A percentile compares a stretch with the other conserved stretches of the same genome.
phyloP scores from a whole-genome alignment of 1,284 basidiomycete species.

The Austroboletus niveus region DNA sequence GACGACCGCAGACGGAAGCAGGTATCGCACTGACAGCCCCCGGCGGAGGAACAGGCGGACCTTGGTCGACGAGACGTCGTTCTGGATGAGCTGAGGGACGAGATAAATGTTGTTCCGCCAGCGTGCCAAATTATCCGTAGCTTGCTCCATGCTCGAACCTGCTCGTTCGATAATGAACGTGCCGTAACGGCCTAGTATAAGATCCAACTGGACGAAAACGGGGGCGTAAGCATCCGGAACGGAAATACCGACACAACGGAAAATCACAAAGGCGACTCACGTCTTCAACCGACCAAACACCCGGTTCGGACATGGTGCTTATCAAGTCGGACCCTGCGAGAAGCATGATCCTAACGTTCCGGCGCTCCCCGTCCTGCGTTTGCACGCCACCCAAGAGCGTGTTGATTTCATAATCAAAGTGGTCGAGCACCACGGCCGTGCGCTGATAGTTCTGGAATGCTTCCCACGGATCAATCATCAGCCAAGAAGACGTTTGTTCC shows the following conservation, averaged over 20 bases:
- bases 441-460: constrained; percentile 92
- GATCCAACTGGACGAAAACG: constrained; percentile 78
- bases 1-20: constrained; percentile 89
- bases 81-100: constrained; percentile 95
- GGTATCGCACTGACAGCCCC: constrained; percentile 92
- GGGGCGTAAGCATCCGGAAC: constrained; percentile 15
- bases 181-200: constrained; percentile 93
- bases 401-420: constrained; percentile 94
- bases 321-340: constrained; percentile 97
- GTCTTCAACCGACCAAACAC: constrained; percentile 95
- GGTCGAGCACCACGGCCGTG: constrained; percentile 94
- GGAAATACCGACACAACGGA: constrained; percentile 4
- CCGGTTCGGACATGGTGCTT: constrained; percentile 97
- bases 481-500: constrained; percentile 74
- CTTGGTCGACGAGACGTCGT: constrained; percentile 97
- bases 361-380: constrained; percentile 62
- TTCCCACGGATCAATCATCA: constrained; percentile 98
- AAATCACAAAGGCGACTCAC: constrained; percentile 45
- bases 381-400: constrained; percentile 70
- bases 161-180: constrained; percentile 95
- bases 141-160: constrained; percentile 88
- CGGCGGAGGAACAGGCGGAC: constrained; percentile 87
- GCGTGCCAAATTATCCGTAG: constrained; percentile 70
- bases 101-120: constrained; percentile 92
- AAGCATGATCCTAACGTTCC: constrained; percentile 81